Evolutionary conservation across 2,329 filamentous ascomycete species (phyloP).

Genomic region (Ramularia endophylla): DNA sequence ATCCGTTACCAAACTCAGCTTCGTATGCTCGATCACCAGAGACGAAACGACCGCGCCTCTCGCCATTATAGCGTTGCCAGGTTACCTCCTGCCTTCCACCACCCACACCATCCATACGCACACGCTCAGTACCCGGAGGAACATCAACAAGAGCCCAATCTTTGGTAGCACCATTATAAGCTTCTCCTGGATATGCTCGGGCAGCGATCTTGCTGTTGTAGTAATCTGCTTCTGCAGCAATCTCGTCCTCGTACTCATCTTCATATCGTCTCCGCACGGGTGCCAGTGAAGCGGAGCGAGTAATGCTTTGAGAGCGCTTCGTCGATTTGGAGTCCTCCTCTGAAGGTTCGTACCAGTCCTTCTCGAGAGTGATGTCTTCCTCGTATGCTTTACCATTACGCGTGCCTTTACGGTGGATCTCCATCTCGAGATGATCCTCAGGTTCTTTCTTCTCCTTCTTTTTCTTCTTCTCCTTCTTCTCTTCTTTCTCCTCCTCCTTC

Average conservation of each 20-base stretch:
- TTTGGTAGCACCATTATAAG: conserved; percentile 65
- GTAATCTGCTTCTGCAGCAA: conserved; percentile 52
- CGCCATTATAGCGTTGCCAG: conserved; percentile 74
- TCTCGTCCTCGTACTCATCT: conserved; percentile 47
- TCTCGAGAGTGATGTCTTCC: conserved; percentile 61
- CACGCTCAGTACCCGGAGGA: conserved; percentile 72
- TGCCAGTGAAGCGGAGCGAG: conserved; percentile 29
- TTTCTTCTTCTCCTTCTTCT: conserved; percentile 13
- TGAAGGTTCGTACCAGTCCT: conserved; percentile 42
- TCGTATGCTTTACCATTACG: conserved; percentile 48
- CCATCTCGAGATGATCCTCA: conserved; percentile 52
- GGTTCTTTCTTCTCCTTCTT: conserved; percentile 14
- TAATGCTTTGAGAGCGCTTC: conserved; percentile 25
- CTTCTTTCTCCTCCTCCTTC: no score
- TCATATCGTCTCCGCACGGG: conserved; percentile 29
- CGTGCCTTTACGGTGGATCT: conserved; percentile 47
- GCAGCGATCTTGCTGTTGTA: conserved; percentile 64
- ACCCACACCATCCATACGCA: conserved; percentile 74
- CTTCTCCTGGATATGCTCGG: conserved; percentile 65
- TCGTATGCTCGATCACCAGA: conserved; percentile 54
- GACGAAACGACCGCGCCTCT: conserved; percentile 67
- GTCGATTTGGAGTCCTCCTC: conserved; percentile 12
- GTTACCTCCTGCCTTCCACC: conserved; percentile 70
- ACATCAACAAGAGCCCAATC: conserved; percentile 81
- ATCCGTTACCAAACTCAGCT: conserved; percentile 37